These are phyloP conservation scores for Cladosporium sp. DNA, from an alignment of 2,329 filamentous ascomycete species.

Conservation along the genomic window DNA sequence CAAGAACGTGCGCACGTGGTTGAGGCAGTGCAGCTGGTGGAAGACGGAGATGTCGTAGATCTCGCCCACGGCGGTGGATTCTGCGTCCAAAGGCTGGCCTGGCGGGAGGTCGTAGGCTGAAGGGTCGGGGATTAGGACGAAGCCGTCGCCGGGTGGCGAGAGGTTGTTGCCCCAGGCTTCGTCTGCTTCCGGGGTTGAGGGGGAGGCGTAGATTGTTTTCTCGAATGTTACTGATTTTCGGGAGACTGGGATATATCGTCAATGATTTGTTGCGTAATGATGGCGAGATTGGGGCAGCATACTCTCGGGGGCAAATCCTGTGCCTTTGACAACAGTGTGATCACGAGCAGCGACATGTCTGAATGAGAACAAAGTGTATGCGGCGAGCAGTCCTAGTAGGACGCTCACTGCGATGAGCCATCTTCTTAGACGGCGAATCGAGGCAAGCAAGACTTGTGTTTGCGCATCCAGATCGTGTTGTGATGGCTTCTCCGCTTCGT, in stretches of 20 bases:
- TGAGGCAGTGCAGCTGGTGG: constrained; percentile 39
- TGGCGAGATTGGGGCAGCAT: not conserved
- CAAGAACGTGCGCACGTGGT: constrained; percentile 33
- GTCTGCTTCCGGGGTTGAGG: constrained; percentile 28
- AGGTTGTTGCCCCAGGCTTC: constrained; percentile 31
- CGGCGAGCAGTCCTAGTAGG: not conserved
- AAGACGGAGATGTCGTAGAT: constrained; percentile 39
- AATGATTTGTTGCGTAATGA: not conserved
- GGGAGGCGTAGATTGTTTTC: constrained; percentile 28
- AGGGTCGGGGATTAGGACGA: constrained; percentile 33
- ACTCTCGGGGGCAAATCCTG: constrained; percentile 13
- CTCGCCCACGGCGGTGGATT: constrained; percentile 20
- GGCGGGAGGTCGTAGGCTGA: constrained; percentile 29
- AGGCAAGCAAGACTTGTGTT: not conserved
- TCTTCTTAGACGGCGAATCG: constrained; percentile 2
- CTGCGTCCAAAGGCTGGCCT: constrained; percentile 29
- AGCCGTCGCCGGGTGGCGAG: constrained; percentile 36
- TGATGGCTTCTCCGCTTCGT: constrained; percentile 5
- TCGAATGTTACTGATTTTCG: constrained; percentile 28
- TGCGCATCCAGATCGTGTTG: not conserved
- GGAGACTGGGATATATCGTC: constrained; percentile 20
- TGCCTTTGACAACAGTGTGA: not conserved
- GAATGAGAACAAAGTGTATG: constrained; percentile 3
- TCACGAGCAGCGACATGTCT: constrained; percentile 2
- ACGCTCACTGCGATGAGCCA: constrained; percentile 16